Evolutionary conservation across 139 green algal genomes (phyloP), one percentile per base, ranked within the genome.

Genomic region (Tetradesmus obliquus): DNA sequence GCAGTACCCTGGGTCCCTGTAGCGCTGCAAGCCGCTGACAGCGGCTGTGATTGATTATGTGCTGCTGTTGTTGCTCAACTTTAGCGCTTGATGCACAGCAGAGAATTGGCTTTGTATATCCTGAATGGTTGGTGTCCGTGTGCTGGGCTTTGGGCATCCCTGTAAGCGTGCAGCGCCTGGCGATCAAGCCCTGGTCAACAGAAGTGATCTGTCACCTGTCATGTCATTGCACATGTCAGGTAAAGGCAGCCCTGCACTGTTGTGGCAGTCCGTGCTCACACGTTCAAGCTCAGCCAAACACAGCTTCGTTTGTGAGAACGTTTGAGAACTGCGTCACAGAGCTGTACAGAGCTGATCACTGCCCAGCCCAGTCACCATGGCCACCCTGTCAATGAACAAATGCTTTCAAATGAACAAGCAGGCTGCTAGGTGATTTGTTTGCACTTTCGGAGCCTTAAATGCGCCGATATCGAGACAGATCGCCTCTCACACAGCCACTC

Each of bases 351-450:
- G 66, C 66, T 76, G 66, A 76, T 76, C 66, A 76, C 66, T 76
- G 66, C 17, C 66, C 3, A 1, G 5, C 66, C n/a, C 15, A 76
- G 66, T 76, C 66, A 76, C 66, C 66, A 76, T 76, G 66, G 66
- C 66, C 66, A 76, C 66, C 66, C 66, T 76, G 66, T 76, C 66
- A 76, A 76, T 76, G 66, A 76, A 76, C 66, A 76, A 76, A 19
- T 76, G 66, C 66, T 76, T 76, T 76, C 13, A 24, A 5, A 17
- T 82, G 24, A 60, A 17, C 15, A 80, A 60, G 24, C 32, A 60
- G 24, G 84, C 84, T 60, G 45, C 32, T 89, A 89, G 62, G 84
- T 89, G 62, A 8, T 62, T 9, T 89, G n/a, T 20, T 82, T 24
- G 66, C 17, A 24, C 66, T 76, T 76, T 76, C 17, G 66, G 17